Percentiles rank a stretch among this genome's conserved stretches.
Evolutionary conservation across 495 filamentous ascomycete species (phyloP).

Genomic region (Hypoxylon cercidicola): DNA sequence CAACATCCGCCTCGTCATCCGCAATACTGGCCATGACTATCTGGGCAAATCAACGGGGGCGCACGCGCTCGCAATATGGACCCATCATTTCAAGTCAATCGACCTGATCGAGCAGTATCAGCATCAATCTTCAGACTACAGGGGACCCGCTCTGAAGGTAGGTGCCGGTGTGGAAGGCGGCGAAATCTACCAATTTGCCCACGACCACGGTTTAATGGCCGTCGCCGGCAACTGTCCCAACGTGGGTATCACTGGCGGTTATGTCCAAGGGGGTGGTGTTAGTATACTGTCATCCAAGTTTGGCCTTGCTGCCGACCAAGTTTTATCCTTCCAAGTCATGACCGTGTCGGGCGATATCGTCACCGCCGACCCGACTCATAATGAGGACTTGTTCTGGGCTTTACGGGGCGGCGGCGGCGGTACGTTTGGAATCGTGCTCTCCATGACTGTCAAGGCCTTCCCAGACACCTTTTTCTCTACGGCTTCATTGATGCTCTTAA

Average conservation of each 20-base stretch:
- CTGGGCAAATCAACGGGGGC: constrained; percentile 58
- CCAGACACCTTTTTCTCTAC: constrained; percentile 29
- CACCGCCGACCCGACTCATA: constrained; percentile 51
- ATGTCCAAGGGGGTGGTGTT: constrained; percentile 62
- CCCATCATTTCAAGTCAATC: constrained; percentile 63
- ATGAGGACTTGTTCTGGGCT: constrained; percentile 68
- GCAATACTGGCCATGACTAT: constrained; percentile 60
- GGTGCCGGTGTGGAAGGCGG: constrained; percentile 64
- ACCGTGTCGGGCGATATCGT: constrained; percentile 58
- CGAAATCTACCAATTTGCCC: constrained; percentile 58
- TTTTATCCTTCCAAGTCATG: constrained; percentile 59
- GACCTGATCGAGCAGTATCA: constrained; percentile 49
- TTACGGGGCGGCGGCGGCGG: constrained; percentile 63
- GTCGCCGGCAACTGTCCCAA: constrained; percentile 60
- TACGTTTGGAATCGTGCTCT: constrained; percentile 62
- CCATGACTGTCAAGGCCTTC: constrained; percentile 50
- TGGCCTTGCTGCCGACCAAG: constrained; percentile 60
- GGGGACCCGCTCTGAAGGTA: constrained; percentile 60
- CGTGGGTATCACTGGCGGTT: constrained; percentile 60
- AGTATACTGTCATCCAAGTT: constrained; percentile 37
- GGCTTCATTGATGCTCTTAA: not conserved
- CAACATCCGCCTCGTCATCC: constrained; percentile 59
- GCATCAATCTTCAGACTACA: constrained; percentile 41
- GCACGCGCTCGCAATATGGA: constrained; percentile 67
- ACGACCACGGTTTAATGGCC: constrained; percentile 54